Evolutionary conservation across 768 basidiomycete genomes (phyloP).

Genomic region (Hygrocybe punicea): DNA sequence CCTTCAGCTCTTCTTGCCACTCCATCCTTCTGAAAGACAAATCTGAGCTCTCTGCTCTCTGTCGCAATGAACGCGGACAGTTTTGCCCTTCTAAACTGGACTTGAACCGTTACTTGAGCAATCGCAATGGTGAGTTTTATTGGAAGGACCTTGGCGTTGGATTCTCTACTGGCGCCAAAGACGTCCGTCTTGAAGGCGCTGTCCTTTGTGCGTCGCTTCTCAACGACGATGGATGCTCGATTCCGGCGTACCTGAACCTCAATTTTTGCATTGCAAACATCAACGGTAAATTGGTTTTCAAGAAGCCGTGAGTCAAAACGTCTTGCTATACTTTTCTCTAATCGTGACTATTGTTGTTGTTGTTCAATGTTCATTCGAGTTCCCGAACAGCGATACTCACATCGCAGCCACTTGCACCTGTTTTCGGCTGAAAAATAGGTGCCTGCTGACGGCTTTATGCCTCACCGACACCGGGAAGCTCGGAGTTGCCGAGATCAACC

Average conservation of each 20-base stretch:
- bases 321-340: not conserved
- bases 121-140: slow-evolving; percentile 1
- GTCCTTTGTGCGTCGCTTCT: not conserved
- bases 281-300: not conserved
- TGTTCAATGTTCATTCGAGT: too few relatives aligned
- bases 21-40: not conserved
- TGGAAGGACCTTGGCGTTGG: not conserved
- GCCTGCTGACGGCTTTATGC: not conserved
- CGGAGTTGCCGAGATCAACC: not conserved
- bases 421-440: not conserved
- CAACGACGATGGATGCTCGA: not conserved
- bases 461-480: not conserved
- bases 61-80: not conserved
- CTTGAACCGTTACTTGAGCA: not conserved
- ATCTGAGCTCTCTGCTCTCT: not conserved
- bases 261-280: slow-evolving; percentile 2
- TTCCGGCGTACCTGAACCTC: not conserved
- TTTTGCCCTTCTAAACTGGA: not conserved
- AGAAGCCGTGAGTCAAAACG: not conserved
- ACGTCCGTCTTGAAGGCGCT: slow-evolving; percentile 2
- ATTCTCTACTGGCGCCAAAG: not conserved
- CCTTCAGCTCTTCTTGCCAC: slow-evolving; percentile 16
- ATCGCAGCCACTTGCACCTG: not conserved
- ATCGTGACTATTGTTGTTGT: too few relatives aligned
- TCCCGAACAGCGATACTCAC: not conserved